Evolutionary conservation across 1,284 basidiomycete genomes (phyloP), one percentile per base, ranked within the genome.

Genomic region (Wolfiporia cocos): DNA sequence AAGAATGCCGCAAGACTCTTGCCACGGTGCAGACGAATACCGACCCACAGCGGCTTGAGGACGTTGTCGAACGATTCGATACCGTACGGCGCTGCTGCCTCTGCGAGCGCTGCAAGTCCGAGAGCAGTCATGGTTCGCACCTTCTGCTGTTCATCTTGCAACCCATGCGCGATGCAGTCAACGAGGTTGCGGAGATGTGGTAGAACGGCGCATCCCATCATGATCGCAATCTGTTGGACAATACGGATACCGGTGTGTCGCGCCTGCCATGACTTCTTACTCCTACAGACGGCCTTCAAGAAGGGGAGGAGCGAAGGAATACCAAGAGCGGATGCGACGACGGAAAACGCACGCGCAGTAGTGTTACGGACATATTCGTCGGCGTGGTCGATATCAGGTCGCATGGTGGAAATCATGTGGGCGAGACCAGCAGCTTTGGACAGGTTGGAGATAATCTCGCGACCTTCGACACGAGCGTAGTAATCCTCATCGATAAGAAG

Each of bases 401-500:
- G 87, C 95, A 99, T 99, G 17, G 95, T 99, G 28, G 95, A 99
- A 57, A 99, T 99, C 96, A 99, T 99, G 66, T 99, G 96, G 2
- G 95, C 96, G 18, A 99, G 83, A 66, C 96, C 95, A 24, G 96
- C 95, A 2, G 96, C 96, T 65, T 99, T 99, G 36, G 96, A 96
- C 37, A 99, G 71, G 66, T 99, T 99, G 57, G 92, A 95, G 58
- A 99, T 99, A 62, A 99, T 99, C 70, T 99, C 96, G 40, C 96
- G 90, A 51, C 96, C 96, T 71, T 99, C 96, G 42, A 99, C 92
- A 63, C 95, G 91, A 35, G 96, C 96, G 57, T 99, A 99, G 70
- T 99, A 99, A 65, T 99, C 96, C 65, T 99, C 95, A 64, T 99
- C 96, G 58, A 99, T 99, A 53, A 99, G 81, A 4, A 99, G 77